These are phyloP conservation scores for Nakazawaea wickerhamii DNA, from an alignment of 805 yeast genomes.

Conservation along the genomic window DNA sequence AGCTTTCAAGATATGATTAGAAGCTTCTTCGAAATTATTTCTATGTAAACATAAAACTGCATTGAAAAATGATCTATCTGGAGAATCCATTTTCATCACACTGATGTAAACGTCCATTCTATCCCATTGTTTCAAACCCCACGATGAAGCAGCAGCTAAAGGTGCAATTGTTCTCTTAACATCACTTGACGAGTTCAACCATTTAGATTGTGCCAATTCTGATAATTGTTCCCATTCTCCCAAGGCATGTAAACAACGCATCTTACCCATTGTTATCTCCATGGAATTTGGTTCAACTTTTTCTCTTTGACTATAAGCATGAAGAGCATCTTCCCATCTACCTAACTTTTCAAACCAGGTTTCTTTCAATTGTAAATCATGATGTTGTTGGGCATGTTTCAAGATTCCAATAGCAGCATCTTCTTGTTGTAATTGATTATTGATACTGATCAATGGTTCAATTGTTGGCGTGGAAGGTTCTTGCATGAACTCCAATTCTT, in stretches of 20 bases:
- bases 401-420: slow-evolving; percentile 98
- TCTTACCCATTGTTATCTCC: slow-evolving; percentile 94
- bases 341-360: slow-evolving; percentile 97
- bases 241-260: slow-evolving; percentile 96
- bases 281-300: slow-evolving; percentile 52
- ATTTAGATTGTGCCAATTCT: slow-evolving; percentile 77
- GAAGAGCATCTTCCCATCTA: slow-evolving; percentile 96
- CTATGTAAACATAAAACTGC: slow-evolving; percentile 84
- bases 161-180: slow-evolving; percentile 86
- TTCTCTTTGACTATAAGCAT: slow-evolving; percentile 82
- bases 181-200: slow-evolving; percentile 72
- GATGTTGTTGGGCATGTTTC: slow-evolving; percentile 89
- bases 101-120: slow-evolving; percentile 86
- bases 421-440: slow-evolving; percentile 90
- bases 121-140: slow-evolving; percentile 98
- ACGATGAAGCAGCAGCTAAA: slow-evolving; percentile 96
- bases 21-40: slow-evolving; percentile 78
- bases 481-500: slow-evolving; percentile 89
- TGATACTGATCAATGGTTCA: slow-evolving; percentile 86
- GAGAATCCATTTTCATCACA: slow-evolving; percentile 88
- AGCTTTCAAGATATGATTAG: slow-evolving; percentile 73
- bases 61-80: slow-evolving; percentile 91
- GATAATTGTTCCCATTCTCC: slow-evolving; percentile 97
- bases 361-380: slow-evolving; percentile 86
- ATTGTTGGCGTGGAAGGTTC: slow-evolving; percentile 90